Evolutionary conservation across 805 yeast species (phyloP).

Genomic region (Naumovozyma baii): DNA sequence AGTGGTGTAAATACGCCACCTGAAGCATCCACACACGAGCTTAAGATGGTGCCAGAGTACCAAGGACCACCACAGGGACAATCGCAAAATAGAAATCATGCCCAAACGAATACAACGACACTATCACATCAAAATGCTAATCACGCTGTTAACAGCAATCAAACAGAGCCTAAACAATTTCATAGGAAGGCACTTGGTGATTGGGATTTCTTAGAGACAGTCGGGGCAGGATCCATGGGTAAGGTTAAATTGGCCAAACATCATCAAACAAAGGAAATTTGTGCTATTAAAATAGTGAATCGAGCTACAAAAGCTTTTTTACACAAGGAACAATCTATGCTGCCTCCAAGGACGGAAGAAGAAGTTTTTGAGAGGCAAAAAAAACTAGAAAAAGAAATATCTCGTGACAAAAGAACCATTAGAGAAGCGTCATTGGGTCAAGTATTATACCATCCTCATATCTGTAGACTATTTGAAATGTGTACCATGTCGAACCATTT

Average conservation of each 20-base stretch:
- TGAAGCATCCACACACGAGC: constrained; percentile 1
- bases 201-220: constrained; percentile 90
- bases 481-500: constrained; percentile 94
- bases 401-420: constrained; percentile 83
- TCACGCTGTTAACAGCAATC: background rate
- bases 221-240: constrained; percentile 99
- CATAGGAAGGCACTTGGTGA: constrained; percentile 89
- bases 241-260: constrained; percentile 92
- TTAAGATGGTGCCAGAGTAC: background rate
- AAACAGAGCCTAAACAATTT: constrained; percentile 32
- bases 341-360: constrained; percentile 51
- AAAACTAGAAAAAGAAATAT: constrained; percentile 71
- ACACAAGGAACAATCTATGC: constrained; percentile 59
- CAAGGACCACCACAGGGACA: constrained; percentile 12
- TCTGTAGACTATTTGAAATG: constrained; percentile 86
- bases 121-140: background rate
- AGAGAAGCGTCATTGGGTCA: constrained; percentile 93
- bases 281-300: constrained; percentile 90
- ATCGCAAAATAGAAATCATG: constrained; percentile 9
- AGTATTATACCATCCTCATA: constrained; percentile 81
- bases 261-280: constrained; percentile 66
- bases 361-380: constrained; percentile 54
- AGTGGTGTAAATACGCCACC: constrained; percentile 1
- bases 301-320: constrained; percentile 73
- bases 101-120: constrained; percentile 3